Evolutionary conservation across 768 basidiomycete species (phyloP).

Genomic region (Clitopilus hobsonii): DNA sequence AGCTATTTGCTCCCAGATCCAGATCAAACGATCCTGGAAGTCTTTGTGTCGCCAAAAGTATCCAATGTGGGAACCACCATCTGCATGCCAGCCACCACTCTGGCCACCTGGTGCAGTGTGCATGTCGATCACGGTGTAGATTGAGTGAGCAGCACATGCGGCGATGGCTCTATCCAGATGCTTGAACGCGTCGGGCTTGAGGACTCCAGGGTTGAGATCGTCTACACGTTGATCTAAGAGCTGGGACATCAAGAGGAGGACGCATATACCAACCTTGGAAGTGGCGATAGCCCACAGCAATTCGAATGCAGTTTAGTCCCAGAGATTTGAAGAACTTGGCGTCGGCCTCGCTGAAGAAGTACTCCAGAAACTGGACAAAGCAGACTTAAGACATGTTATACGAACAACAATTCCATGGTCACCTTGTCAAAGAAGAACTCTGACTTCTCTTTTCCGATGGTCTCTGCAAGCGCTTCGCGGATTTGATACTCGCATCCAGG

Average conservation of each 20-base stretch:
- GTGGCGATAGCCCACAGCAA: conserved; percentile 71
- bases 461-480: conserved; percentile 60
- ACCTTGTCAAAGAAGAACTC: conserved; percentile 86
- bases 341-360: conserved; percentile 76
- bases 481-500: conserved; percentile 82
- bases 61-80: conserved; percentile 64
- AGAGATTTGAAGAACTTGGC: conserved; percentile 74
- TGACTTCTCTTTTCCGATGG: conserved; percentile 62
- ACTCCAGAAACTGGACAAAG: conserved; percentile 63
- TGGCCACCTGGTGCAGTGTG: conserved; percentile 75
- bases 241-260: conserved; percentile 41
- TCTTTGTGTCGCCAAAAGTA: conserved; percentile 80
- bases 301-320: conserved; percentile 75
- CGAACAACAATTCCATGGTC: conserved; percentile 30
- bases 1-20: conserved; percentile 73
- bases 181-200: conserved; percentile 71
- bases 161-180: conserved; percentile 79
- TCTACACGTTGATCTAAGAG: conserved; percentile 24
- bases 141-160: conserved; percentile 65
- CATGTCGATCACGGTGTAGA: conserved; percentile 77
- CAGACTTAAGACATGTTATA: conserved; percentile 12
- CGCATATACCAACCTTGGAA: conserved; percentile 51
- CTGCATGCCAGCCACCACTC: conserved; percentile 79
- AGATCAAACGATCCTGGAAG: conserved; percentile 70
- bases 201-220: conserved; percentile 76